Base-by-base conservation (phyloP, 208 protist genomes). In the Blechomonas ayalai region DNA sequence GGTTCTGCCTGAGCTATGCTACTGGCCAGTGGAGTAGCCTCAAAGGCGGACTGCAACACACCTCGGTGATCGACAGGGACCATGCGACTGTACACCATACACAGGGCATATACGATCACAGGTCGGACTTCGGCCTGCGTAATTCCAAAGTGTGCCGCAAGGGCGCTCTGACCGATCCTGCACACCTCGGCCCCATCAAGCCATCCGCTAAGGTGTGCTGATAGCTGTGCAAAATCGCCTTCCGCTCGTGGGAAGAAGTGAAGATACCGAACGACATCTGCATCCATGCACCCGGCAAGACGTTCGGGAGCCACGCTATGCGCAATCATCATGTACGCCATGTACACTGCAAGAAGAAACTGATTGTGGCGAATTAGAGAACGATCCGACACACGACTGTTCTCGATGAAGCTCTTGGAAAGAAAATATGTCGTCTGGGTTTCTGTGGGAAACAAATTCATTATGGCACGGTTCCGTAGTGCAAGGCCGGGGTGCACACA, bases 21-120 rank as follows among this genome's bases (percentile, higher is more conserved):
- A 49, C 43, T 31, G n/a, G 43, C 67, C 28, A 73, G 75, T 2
- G 73, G 67, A 8, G 82, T 86, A 23, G 66, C 58, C 29, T 59
- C 59, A 49, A 86, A 82, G 12, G 77, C 67, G 40, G 59, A 64
- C 26, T 71, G 31, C 27, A 90, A 40, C 23, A 68, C 55, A 44
- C 57, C 68, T 8, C 62, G 55, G 59, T 86, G 71, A 44, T 86
- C 76, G 39, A 90, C 68, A 8, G 82, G 82, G 15, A 82, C 74
- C 74, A 84, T 80, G 42, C 82, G 82, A 48, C 82, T 90, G 69
- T 77, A 86, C 39, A 90, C 65, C 77, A 90, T 90, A 34, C 63
- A 64, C 24, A 90, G 44, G 38, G 65, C 59, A 51, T 70, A 90
- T 29, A 76, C 46, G 13, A 86, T 34, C 10, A 82, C 62, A 2